Evolutionary conservation across 345 rosid species (phyloP).

Genomic region (Eucalyptus sideroxylon): DNA sequence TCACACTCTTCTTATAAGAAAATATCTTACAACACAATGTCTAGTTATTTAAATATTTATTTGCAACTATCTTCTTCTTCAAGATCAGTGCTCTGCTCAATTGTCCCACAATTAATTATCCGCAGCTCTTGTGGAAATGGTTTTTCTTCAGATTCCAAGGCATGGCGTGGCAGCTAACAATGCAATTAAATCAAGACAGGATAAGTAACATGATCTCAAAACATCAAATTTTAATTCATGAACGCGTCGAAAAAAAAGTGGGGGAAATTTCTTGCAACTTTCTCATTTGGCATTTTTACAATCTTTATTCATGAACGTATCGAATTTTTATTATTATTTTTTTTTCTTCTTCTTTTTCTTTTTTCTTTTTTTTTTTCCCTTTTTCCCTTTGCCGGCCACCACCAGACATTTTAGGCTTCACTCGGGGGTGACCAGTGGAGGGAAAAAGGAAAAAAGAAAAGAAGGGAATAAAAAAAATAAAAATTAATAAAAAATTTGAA

Average conservation of each 20-base stretch:
- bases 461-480: too few species aligned
- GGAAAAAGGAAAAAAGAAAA: too few species aligned
- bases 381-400: too few species aligned
- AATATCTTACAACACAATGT: background rate
- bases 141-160: background rate
- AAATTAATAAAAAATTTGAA: accelerated
- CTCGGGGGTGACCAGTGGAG: too few species aligned
- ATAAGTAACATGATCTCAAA: background rate
- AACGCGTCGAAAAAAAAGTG: background rate
- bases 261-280: background rate
- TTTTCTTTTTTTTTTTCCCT: too few species aligned
- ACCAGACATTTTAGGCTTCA: too few species aligned
- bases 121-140: background rate
- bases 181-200: background rate
- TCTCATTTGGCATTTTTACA: background rate
- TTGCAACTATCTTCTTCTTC: background rate
- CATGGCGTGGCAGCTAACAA: background rate
- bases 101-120: background rate
- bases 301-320: too few species aligned
- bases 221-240: background rate
- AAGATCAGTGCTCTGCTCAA: background rate
- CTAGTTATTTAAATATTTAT: background rate
- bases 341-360: too few species aligned
- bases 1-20: background rate
- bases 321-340: too few species aligned